phyloP scores from a whole-genome alignment of 768 basidiomycete species.

The Exsudoporus frostii region DNA sequence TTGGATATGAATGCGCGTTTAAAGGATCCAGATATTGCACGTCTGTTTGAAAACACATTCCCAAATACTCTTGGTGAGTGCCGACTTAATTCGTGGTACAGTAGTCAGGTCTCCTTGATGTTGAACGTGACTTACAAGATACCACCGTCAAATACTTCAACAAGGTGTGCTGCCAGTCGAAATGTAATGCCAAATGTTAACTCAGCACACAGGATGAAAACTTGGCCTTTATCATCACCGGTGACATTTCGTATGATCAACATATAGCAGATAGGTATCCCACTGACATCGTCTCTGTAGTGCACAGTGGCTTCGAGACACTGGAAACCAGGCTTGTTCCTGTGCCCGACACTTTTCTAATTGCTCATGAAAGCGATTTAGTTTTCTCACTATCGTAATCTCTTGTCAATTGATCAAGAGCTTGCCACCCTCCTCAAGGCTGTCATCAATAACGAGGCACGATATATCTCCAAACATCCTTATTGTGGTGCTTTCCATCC shows the following conservation, averaged over 20 bases:
- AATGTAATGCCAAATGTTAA: not conserved
- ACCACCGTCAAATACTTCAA: slow-evolving; percentile 79
- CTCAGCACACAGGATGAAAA: slow-evolving; percentile 50
- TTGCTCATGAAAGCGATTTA: slow-evolving; percentile 25
- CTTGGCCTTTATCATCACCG: slow-evolving; percentile 78
- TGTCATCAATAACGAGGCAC: slow-evolving; percentile 79
- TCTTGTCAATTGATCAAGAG: slow-evolving; percentile 54
- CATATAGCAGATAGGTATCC: not conserved
- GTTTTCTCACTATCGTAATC: slow-evolving; percentile 67
- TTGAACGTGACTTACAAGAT: slow-evolving; percentile 39
- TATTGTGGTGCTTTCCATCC: slow-evolving; percentile 84
- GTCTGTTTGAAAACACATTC: slow-evolving; percentile 79
- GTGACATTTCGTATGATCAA: slow-evolving; percentile 67
- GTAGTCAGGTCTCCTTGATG: not conserved
- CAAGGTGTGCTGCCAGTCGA: slow-evolving; percentile 35
- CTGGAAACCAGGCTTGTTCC: slow-evolving; percentile 63
- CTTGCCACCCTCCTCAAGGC: slow-evolving; percentile 69
- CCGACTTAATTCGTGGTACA: not conserved
- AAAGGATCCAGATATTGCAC: slow-evolving; percentile 74
- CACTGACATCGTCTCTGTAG: slow-evolving; percentile 34
- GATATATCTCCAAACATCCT: slow-evolving; percentile 67
- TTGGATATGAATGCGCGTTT: slow-evolving; percentile 67
- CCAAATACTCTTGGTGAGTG: slow-evolving; percentile 72
- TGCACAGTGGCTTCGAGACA: slow-evolving; percentile 82
- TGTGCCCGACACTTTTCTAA: not conserved